Conservation (phyloP, 1,139 yeast genomes). For the Zygoascus meyerae region DNA sequence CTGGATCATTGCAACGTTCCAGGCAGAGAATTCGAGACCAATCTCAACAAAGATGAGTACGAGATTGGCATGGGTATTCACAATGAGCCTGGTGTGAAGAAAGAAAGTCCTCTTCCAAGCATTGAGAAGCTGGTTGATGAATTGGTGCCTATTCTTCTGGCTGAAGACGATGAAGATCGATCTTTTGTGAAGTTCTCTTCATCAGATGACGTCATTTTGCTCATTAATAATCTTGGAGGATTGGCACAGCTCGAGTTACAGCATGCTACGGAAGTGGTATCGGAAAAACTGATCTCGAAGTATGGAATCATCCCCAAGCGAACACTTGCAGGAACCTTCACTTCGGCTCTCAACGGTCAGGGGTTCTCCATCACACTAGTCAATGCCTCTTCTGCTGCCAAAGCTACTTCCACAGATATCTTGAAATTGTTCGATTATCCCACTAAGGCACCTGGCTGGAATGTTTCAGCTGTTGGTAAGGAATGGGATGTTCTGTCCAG, state of each 20-base stretch:
- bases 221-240: constrained; percentile 80
- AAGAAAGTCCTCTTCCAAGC: constrained; percentile 59
- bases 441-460: constrained; percentile 85
- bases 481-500: constrained; percentile 34
- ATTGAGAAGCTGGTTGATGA: constrained; percentile 39
- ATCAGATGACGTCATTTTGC: constrained; percentile 59
- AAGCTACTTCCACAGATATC: constrained; percentile 31
- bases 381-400: constrained; percentile 48
- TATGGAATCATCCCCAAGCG: constrained; percentile 61
- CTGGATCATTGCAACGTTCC: constrained; percentile 88
- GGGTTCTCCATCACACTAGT: constrained; percentile 79
- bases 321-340: constrained; percentile 65
- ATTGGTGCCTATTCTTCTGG: constrained; percentile 29
- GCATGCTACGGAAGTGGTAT: constrained; percentile 51
- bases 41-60: constrained; percentile 54
- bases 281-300: constrained; percentile 39
- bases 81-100: constrained; percentile 81
- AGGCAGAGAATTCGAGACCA: constrained; percentile 56
- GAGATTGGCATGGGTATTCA: constrained; percentile 96
- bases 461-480: constrained; percentile 32
- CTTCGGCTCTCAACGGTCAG: constrained; percentile 85
- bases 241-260: constrained; percentile 70
- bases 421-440: constrained; percentile 54
- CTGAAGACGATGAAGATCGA: constrained; percentile 32
- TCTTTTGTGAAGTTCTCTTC: constrained; percentile 49